Percentiles rank a stretch among this genome's conserved stretches.
phyloP scores from a whole-genome alignment of 2,329 filamentous ascomycete genomes.

The Fusarium oxysporum region DNA sequence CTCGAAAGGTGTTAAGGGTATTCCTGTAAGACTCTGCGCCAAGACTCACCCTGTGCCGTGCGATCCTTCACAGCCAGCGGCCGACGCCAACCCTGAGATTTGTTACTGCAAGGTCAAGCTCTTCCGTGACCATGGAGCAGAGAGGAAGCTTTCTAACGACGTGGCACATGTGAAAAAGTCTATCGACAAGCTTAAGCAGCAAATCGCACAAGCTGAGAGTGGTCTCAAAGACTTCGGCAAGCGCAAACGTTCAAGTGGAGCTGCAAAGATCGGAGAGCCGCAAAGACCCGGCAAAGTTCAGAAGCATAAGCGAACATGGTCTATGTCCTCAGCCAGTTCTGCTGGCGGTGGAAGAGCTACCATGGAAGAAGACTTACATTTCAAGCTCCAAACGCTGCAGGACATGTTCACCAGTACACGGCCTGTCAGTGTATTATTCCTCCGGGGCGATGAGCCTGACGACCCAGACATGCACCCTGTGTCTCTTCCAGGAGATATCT shows the following conservation, averaged over 20 bases:
- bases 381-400: slow-evolving; percentile 81
- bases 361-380: slow-evolving; percentile 80
- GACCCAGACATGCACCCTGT: slow-evolving; percentile 85
- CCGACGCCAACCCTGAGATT: slow-evolving; percentile 71
- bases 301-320: slow-evolving; percentile 96
- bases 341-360: slow-evolving; percentile 62
- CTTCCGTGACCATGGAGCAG: slow-evolving; percentile 94
- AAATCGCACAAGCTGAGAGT: slow-evolving; percentile 82
- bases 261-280: slow-evolving; percentile 59
- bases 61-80: slow-evolving; percentile 60
- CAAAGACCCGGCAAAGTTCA: slow-evolving; percentile 82
- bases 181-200: slow-evolving; percentile 95
- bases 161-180: slow-evolving; percentile 95
- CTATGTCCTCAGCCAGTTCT: slow-evolving; percentile 84
- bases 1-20: slow-evolving; percentile 98
- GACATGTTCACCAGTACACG: slow-evolving; percentile 91
- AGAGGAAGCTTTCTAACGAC: slow-evolving; percentile 94
- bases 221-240: slow-evolving; percentile 76
- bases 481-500: slow-evolving; percentile 74
- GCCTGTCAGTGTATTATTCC: slow-evolving; percentile 80
- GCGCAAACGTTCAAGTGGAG: slow-evolving; percentile 67
- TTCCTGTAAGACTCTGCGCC: slow-evolving; percentile 90
- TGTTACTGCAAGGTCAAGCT: slow-evolving; percentile 98
- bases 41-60: slow-evolving; percentile 80
- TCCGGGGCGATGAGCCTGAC: slow-evolving; percentile 81